phyloP scores from a whole-genome alignment of 352 stramenopile species.

The Phytopythium ostracodes region DNA sequence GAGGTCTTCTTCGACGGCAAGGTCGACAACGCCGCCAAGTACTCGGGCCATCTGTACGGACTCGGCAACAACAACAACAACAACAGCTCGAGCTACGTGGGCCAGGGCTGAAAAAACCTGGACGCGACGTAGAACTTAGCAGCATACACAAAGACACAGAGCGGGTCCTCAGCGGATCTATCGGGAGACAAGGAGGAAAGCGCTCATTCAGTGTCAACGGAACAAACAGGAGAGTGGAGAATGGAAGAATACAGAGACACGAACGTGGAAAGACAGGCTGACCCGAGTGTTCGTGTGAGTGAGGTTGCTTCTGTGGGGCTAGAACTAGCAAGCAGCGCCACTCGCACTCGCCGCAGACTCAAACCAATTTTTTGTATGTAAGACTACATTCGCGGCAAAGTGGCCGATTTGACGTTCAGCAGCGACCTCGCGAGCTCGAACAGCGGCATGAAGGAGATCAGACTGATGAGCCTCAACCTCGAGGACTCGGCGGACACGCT shows the following conservation, averaged over 20 bases:
- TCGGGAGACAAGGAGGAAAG: neutral
- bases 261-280: neutral
- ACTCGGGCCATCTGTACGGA: constrained; percentile 84
- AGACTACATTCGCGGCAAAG: constrained; percentile 7
- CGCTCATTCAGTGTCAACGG: neutral
- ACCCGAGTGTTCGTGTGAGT: too few species aligned
- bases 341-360: too few species aligned
- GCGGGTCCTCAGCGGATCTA: neutral
- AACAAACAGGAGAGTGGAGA: neutral
- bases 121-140: neutral
- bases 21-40: constrained; percentile 78
- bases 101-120: neutral
- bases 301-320: too few species aligned
- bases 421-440: constrained; percentile 1
- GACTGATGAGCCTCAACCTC: constrained; percentile 2
- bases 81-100: constrained; percentile 8
- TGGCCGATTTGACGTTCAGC: neutral
- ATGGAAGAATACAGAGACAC: neutral
- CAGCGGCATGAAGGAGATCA: neutral
- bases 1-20: constrained; percentile 87
- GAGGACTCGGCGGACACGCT: neutral
- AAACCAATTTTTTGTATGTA: too few species aligned
- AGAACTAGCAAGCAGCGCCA: too few species aligned
- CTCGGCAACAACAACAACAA: constrained; percentile 75
- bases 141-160: neutral